phyloP scores from a whole-genome alignment of 164 flowering plant genomes.

The Amborella trichopoda region DNA sequence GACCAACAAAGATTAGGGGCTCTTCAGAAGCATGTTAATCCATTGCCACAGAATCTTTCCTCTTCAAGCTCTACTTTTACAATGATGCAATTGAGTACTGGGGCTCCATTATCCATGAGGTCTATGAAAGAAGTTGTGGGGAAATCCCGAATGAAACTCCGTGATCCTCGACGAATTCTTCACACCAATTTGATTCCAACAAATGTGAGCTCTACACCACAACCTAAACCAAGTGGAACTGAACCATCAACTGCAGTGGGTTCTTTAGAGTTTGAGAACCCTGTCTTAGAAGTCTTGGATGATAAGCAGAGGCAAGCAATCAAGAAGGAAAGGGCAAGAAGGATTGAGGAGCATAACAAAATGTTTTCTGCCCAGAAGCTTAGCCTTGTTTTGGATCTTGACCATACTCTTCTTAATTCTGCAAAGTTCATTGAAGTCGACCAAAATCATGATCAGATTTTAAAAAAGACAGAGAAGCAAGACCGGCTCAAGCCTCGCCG shows the following conservation, averaged over 20 bases:
- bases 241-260: no score
- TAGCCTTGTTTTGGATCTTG: conserved; percentile 92
- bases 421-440: conserved; percentile 91
- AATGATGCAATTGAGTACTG: background rate
- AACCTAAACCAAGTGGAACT: no score
- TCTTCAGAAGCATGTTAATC: no score
- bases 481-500: conserved; percentile 69
- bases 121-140: conserved; percentile 10
- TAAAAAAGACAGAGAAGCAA: conserved; percentile 80
- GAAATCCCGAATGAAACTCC: conserved; percentile 86
- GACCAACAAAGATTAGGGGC: no score
- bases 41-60: no score
- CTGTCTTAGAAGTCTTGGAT: conserved; percentile 81
- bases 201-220: no score
- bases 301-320: conserved; percentile 80
- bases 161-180: conserved; percentile 99
- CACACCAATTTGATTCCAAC: no score
- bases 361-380: conserved; percentile 84
- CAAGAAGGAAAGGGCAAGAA: conserved; percentile 78
- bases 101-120: background rate
- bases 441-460: conserved; percentile 57
- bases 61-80: no score
- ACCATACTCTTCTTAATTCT: conserved; percentile 95
- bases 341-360: conserved; percentile 82
- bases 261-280: conserved; percentile 73